Conservation (phyloP, 371 early-diverging fungal species). For the Mortierella sp. region DNA sequence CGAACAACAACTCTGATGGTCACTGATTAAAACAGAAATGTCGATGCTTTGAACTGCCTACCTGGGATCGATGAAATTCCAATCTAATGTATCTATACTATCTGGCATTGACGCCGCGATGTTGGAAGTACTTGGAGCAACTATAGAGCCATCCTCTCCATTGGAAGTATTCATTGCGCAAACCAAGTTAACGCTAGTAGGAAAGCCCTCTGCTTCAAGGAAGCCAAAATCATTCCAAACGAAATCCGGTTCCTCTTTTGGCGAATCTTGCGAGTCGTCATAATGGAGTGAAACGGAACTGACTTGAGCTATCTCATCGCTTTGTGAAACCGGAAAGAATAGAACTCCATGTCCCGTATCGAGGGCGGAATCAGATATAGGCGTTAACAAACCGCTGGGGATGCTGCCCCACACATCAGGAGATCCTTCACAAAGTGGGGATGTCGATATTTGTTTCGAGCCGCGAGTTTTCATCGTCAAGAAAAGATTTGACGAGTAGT, state of each 20-base stretch:
- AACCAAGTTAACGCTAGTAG: neutral
- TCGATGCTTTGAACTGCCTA: neutral
- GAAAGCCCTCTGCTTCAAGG: neutral
- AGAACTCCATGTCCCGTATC: neutral
- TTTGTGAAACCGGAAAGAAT: neutral
- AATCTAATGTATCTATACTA: too few species aligned
- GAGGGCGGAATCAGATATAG: neutral
- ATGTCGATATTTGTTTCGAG: neutral
- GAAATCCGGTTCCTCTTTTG: slow-evolving; percentile 3
- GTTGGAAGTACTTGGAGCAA: neutral
- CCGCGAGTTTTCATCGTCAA: too few species aligned
- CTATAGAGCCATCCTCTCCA: neutral
- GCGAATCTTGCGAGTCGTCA: neutral
- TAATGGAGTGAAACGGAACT: neutral
- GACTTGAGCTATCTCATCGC: neutral
- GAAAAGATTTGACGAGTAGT: neutral
- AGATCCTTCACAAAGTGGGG: neutral
- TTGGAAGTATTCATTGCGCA: neutral
- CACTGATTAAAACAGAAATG: neutral
- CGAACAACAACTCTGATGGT: neutral
- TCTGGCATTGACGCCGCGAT: too few species aligned
- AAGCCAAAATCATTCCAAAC: slow-evolving; percentile 21
- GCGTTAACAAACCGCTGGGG: slow-evolving; percentile 2
- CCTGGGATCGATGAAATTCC: neutral
- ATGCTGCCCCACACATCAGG: neutral